Base-by-base conservation (phyloP, 208 protist species). In the Trypanosoma grayi region DNA sequence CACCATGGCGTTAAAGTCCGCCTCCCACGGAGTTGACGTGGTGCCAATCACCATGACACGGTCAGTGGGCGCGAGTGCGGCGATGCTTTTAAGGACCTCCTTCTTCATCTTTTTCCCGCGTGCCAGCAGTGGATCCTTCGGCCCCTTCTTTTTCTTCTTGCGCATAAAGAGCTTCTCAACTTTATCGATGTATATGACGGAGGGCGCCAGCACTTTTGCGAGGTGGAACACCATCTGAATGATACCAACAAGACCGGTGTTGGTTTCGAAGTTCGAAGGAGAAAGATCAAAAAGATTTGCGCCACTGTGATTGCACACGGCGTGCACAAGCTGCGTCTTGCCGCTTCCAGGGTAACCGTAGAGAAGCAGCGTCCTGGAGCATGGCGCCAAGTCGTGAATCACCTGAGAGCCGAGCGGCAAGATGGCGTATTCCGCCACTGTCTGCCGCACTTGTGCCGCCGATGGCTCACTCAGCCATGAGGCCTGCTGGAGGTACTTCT, bases 251-350 rank as follows among this genome's bases (percentile, higher is more conserved):
- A 94, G 76, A 13, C 87, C 86, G 33, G 83, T 87, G 20, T 73
- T 77, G 2, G 65, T 79, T 10, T 73, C 34, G 59, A 95, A 90
- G 73, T 93, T 95, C 31, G 33, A 65, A 1, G 96, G 93, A 8
- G 93, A 95, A 27, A 98, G 60, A 62, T 98, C 88, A 70, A 98
- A 97, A 53, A 97, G 92, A 62, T 85, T 89, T 0, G 96, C 77
- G 13, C 90, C 91, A 34, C 78, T 75, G 48, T 94, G 87, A 71
- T 92, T 91, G 34, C 79, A 92, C 0, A 97, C 70, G 22, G 85
- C 90, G 60, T 92, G 85, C 30, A 84, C 58, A 43, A 97, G 62
- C 56, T 92, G 80, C 34, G 88, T 97, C 78, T 98, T 98, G 30
- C 96, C 96, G n/a, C 67, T 86, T 8, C 70, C 73, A 1, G 85